A percentile compares a stretch with the other conserved stretches of the same genome.
Evolutionary conservation across 2,329 filamentous ascomycete genomes (phyloP).

Genomic region (Fusarium lateritium): DNA sequence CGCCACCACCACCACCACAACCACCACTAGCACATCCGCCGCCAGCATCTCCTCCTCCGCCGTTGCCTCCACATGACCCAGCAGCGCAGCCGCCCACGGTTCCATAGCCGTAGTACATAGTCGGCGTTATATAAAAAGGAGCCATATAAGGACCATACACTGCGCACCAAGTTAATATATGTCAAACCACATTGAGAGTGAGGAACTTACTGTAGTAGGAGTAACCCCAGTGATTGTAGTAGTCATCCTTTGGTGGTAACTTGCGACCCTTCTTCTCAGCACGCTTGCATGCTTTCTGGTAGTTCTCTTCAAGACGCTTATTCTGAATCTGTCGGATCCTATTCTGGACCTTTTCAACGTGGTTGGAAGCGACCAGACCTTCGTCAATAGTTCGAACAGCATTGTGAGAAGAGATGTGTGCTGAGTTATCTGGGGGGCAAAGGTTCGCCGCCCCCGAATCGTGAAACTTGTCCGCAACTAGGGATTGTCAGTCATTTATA

Average conservation of each 20-base stretch:
- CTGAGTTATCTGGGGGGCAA: conserved; percentile 69
- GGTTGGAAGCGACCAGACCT: conserved; percentile 4
- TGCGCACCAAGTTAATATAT: background rate
- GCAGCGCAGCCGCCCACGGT: conserved; percentile 56
- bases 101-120: conserved; percentile 60
- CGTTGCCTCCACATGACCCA: conserved; percentile 65
- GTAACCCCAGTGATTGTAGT: conserved; percentile 69
- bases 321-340: conserved; percentile 39
- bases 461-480: conserved; percentile 60
- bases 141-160: conserved; percentile 64
- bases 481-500: background rate
- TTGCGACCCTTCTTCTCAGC: conserved; percentile 65
- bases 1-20: conserved; percentile 27
- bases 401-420: conserved; percentile 83
- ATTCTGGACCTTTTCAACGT: conserved; percentile 18
- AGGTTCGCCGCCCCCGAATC: conserved; percentile 63
- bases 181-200: fast-evolving
- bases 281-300: conserved; percentile 66
- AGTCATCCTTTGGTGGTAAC: conserved; percentile 64
- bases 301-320: conserved; percentile 66
- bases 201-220: conserved; percentile 57
- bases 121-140: conserved; percentile 59
- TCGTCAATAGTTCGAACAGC: conserved; percentile 61
- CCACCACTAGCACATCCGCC: conserved; percentile 31
- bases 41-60: conserved; percentile 50